These are phyloP conservation scores for Sungouiozyma ichnusensis DNA, from an alignment of 805 yeast genomes.

Conservation along the genomic window DNA sequence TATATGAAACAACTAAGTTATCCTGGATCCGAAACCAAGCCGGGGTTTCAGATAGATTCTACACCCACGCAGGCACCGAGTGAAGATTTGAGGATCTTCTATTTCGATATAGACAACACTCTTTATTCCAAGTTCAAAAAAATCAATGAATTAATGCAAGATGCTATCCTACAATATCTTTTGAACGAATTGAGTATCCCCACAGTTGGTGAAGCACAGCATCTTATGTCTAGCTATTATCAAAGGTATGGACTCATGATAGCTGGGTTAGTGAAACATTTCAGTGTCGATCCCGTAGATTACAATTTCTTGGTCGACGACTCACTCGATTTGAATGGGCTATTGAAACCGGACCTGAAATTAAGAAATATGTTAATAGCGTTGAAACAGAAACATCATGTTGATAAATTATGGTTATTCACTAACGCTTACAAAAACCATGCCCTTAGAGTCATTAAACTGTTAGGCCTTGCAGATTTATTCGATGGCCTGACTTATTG, in stretches of 20 bases:
- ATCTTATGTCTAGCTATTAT: conserved; percentile 62
- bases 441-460: conserved; percentile 63
- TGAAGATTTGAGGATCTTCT: conserved; percentile 36
- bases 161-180: conserved; percentile 69
- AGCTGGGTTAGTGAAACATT: conserved; percentile 59
- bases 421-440: conserved; percentile 91
- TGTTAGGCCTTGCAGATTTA: conserved; percentile 76
- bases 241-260: conserved; percentile 80
- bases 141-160: conserved; percentile 78
- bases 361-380: conserved; percentile 41
- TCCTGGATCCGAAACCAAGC: conserved; percentile 19
- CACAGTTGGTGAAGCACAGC: conserved; percentile 53
- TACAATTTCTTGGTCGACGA: conserved; percentile 85
- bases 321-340: conserved; percentile 67
- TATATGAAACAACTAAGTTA: conserved; percentile 23
- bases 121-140: conserved; percentile 60
- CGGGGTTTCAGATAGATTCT: conserved; percentile 16
- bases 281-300: conserved; percentile 71
- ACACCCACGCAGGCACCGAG: conserved; percentile 13
- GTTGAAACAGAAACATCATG: conserved; percentile 35
- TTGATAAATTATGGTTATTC: conserved; percentile 74
- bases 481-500: conserved; percentile 90
- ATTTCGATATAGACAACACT: conserved; percentile 89
- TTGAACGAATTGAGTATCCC: conserved; percentile 46
- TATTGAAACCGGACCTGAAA: conserved; percentile 48